Evolutionary conservation across 257 asterid genomes (phyloP).

Genomic region (Rehmannia glutinosa): DNA sequence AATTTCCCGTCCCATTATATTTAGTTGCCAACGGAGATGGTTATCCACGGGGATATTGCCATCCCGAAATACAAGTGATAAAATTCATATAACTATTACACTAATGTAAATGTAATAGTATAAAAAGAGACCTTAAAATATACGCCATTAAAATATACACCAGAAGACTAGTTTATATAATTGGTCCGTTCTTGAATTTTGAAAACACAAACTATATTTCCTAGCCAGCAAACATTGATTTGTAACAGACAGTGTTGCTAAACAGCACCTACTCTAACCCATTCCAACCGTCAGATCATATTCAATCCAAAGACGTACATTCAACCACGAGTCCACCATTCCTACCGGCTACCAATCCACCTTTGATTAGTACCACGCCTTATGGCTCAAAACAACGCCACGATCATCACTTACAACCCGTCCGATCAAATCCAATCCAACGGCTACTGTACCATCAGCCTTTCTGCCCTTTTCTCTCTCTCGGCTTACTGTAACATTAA

Average conservation of each 20-base stretch:
- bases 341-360: conserved; percentile 13
- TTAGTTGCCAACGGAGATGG: no score
- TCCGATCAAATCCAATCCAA: conserved; percentile 33
- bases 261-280: no score
- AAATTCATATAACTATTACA: no score
- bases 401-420: not conserved
- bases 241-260: not conserved
- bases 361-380: conserved; percentile 45
- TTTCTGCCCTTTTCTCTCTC: not conserved
- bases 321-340: conserved; percentile 50
- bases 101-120: no score
- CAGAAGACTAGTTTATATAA: no score
- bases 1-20: no score
- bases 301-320: conserved; percentile 12
- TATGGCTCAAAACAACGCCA: conserved; percentile 42
- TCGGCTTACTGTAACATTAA: conserved; percentile 17
- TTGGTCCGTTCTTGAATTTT: not conserved
- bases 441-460: conserved; percentile 13
- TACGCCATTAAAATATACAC: no score
- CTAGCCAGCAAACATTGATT: not conserved
- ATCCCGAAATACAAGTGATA: no score
- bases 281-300: conserved; percentile 25
- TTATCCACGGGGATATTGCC: no score
- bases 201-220: not conserved
- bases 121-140: no score